These are phyloP conservation scores for Marasmius sp. DNA, from an alignment of 1,284 basidiomycete genomes.

Conservation along the genomic window DNA sequence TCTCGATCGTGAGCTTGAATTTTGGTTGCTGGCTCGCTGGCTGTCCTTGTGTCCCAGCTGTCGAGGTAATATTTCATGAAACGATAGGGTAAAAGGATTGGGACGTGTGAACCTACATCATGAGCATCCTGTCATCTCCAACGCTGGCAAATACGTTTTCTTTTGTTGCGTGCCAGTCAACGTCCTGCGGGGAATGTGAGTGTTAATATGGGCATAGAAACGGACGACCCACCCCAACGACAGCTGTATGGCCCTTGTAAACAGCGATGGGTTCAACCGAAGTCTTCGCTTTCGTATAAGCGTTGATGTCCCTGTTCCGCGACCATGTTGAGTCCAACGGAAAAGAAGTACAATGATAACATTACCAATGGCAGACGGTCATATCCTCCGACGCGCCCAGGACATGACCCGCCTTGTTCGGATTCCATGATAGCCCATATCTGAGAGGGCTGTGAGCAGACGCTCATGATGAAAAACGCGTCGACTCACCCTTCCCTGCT, in stretches of 20 bases:
- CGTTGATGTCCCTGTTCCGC: constrained; percentile 80
- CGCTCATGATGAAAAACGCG: neutral
- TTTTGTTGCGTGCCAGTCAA: constrained; percentile 90
- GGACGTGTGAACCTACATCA: constrained; percentile 60
- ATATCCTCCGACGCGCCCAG: constrained; percentile 94
- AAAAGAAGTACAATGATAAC: constrained; percentile 4
- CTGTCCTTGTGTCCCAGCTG: constrained; percentile 91
- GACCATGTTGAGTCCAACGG: constrained; percentile 1
- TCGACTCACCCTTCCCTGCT: constrained; percentile 82
- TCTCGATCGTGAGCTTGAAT: constrained; percentile 89
- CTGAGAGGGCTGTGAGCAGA: constrained; percentile 40
- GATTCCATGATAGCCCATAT: constrained; percentile 94
- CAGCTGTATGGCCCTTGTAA: constrained; percentile 86
- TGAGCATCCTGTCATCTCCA: constrained; percentile 94
- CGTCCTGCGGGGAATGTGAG: constrained; percentile 63
- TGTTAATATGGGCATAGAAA: neutral
- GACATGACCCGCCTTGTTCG: constrained; percentile 79
- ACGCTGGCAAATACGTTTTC: constrained; percentile 93
- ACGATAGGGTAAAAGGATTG: neutral
- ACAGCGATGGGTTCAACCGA: constrained; percentile 80
- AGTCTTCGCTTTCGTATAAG: constrained; percentile 81
- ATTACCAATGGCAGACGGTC: constrained; percentile 93
- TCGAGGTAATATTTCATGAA: constrained; percentile 12
- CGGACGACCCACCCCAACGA: constrained; percentile 74
- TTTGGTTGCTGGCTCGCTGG: constrained; percentile 68